These are phyloP conservation scores for Monilinia vaccinii-corymbosi DNA, from an alignment of 2,329 filamentous ascomycete genomes.

Conservation along the genomic window DNA sequence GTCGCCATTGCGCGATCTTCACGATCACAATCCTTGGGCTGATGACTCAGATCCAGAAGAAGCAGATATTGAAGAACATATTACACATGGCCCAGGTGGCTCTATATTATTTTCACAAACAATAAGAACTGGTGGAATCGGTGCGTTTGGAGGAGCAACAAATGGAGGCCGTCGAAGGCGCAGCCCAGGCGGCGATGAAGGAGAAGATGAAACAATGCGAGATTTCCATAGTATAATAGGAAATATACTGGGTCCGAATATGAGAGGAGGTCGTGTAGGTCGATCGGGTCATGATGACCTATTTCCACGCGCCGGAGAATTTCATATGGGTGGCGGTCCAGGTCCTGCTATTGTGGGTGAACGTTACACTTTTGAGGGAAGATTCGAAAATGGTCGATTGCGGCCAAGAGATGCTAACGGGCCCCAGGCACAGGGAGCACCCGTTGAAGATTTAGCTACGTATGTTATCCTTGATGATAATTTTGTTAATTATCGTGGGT, in stretches of 20 bases:
- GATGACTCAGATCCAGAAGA: conserved; percentile 48
- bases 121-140: conserved; percentile 14
- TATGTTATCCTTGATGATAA: conserved; percentile 29
- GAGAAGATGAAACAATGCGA: conserved; percentile 25
- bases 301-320: conserved; percentile 17
- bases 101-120: conserved; percentile 25
- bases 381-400: conserved; percentile 26
- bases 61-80: conserved; percentile 45
- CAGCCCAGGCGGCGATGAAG: not conserved
- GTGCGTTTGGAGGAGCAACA: not conserved
- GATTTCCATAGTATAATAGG: conserved; percentile 39
- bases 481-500: not conserved
- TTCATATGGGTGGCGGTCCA: conserved; percentile 16
- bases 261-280: conserved; percentile 22
- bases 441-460: conserved; percentile 39
- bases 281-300: conserved; percentile 27
- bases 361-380: conserved; percentile 27
- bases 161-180: conserved; percentile 3
- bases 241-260: conserved; percentile 32
- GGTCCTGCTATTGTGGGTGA: conserved; percentile 21
- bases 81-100: conserved; percentile 25
- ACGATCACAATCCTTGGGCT: conserved; percentile 25
- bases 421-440: conserved; percentile 38
- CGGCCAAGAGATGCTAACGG: conserved; percentile 42
- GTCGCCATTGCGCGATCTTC: conserved; percentile 14